phyloP scores from a whole-genome alignment of 352 stramenopile genomes.

The Pythium pyrilobum region DNA sequence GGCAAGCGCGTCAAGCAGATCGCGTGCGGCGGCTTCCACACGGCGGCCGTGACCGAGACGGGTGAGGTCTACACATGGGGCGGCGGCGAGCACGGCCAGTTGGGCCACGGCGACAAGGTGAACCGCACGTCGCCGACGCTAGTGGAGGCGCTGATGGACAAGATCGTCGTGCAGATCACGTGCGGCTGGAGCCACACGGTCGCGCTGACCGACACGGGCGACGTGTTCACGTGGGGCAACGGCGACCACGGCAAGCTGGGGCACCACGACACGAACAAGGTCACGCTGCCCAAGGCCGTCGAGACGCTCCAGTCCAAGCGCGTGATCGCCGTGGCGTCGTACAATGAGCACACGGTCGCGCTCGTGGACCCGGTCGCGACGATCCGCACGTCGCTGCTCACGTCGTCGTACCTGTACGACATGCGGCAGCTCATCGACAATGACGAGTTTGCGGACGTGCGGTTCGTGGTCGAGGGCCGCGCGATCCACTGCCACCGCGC shows the following conservation, averaged over 20 bases:
- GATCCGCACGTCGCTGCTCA: conserved; percentile 70
- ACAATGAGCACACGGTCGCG: conserved; percentile 96
- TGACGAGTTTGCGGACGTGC: conserved; percentile 83
- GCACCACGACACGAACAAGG: conserved; percentile 92
- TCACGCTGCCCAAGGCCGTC: conserved; percentile 92
- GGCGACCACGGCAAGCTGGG: conserved; percentile 94
- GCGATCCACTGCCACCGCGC: conserved; percentile 82
- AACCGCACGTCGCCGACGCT: conserved; percentile 93
- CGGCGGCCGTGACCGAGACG: conserved; percentile 77
- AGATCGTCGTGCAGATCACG: conserved; percentile 92
- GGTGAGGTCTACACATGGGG: conserved; percentile 87
- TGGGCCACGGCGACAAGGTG: conserved; percentile 96
- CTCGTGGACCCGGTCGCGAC: conserved; percentile 83
- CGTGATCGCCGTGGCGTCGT: conserved; percentile 95
- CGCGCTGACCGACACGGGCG: conserved; percentile 88
- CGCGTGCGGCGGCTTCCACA: conserved; percentile 87
- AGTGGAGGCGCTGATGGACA: conserved; percentile 85
- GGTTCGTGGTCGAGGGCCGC: conserved; percentile 83
- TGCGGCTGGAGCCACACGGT: conserved; percentile 96
- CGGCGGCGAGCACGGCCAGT: conserved; percentile 91
- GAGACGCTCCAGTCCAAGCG: conserved; percentile 89
- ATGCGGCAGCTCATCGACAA: conserved; percentile 93
- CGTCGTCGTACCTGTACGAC: conserved; percentile 84
- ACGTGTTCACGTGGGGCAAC: conserved; percentile 93
- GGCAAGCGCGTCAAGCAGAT: conserved; percentile 83